Conservation (phyloP, 2,329 filamentous ascomycete genomes). For the Neonectria punicea region DNA sequence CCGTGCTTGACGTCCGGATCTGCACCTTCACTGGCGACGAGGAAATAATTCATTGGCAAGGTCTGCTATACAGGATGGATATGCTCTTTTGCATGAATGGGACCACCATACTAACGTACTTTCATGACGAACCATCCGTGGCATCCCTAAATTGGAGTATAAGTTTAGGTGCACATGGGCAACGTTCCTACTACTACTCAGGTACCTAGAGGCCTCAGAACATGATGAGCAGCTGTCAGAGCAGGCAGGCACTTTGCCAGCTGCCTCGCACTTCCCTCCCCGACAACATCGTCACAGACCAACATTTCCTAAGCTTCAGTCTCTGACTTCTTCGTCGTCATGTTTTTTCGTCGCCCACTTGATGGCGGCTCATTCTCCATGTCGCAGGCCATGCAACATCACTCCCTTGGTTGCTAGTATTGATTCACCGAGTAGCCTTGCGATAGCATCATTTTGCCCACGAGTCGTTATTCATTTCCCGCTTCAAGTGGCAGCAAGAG, state of each 20-base stretch:
- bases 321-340: not conserved
- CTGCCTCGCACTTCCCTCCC: constrained; percentile 36
- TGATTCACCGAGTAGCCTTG: constrained; percentile 8
- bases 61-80: not conserved
- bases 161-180: not conserved
- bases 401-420: constrained; percentile 10
- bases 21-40: not conserved
- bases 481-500: not conserved
- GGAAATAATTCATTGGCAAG: not conserved
- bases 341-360: not conserved
- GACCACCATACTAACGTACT: too few species aligned
- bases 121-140: not conserved
- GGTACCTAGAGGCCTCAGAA: not conserved
- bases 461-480: not conserved
- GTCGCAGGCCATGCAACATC: not conserved
- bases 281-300: not conserved
- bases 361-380: not conserved
- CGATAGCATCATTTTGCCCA: constrained; percentile 6
- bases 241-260: constrained; percentile 22
- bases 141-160: not conserved
- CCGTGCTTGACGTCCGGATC: not conserved
- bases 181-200: not conserved
- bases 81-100: not conserved
- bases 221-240: not conserved
- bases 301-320: not conserved